phyloP scores from a whole-genome alignment of 345 rosid genomes.

The Fremontodendron californicum region DNA sequence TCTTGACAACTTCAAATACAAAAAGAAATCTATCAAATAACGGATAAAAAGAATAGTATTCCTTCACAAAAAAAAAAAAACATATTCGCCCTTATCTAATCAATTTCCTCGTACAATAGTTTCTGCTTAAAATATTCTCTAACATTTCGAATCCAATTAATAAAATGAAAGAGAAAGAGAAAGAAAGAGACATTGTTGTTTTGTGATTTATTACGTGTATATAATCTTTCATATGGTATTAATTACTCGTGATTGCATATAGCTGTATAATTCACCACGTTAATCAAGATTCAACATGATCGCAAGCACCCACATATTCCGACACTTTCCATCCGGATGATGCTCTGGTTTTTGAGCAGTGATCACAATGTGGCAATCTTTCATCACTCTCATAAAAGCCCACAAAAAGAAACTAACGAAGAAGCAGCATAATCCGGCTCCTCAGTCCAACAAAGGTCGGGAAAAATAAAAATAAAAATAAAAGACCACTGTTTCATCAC shows the following conservation, averaged over 20 bases:
- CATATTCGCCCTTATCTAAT: background rate
- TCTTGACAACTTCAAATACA: no score
- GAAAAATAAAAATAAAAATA: background rate
- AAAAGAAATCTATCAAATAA: background rate
- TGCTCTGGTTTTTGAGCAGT: constrained; percentile 6
- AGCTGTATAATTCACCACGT: background rate
- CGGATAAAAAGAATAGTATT: background rate
- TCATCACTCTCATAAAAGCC: background rate
- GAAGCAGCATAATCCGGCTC: background rate
- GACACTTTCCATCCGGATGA: background rate
- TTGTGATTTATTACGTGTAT: no score
- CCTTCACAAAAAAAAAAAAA: background rate
- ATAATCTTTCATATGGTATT: no score
- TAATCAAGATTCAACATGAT: background rate
- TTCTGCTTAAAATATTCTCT: background rate
- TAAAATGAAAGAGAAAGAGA: no score
- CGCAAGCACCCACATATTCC: background rate
- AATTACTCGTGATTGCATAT: no score
- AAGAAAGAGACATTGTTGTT: no score
- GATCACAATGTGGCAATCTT: background rate
- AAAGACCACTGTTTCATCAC: background rate
- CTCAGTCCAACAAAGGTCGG: constrained; percentile 1
- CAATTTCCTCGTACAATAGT: background rate
- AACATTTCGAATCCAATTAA: no score
- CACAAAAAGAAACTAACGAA: background rate